Evolutionary conservation across 768 basidiomycete species (phyloP).

Genomic region (Boletus reticulatus): DNA sequence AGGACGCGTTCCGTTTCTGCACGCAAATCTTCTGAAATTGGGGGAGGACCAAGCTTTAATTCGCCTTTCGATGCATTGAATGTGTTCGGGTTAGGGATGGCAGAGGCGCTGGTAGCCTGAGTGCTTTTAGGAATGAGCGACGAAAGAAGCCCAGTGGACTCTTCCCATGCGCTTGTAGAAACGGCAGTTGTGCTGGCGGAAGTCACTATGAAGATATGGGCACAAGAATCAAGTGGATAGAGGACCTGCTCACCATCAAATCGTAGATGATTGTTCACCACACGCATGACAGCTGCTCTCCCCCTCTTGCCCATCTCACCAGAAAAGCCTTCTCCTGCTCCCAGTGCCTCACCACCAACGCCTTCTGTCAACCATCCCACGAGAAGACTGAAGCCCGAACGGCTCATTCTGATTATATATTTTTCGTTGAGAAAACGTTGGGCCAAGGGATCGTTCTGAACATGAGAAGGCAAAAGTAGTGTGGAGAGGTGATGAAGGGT

Average conservation of each 20-base stretch:
- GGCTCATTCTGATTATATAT: conserved; percentile 85
- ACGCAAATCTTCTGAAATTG: conserved; percentile 76
- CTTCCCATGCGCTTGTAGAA: conserved; percentile 72
- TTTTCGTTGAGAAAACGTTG: conserved; percentile 88
- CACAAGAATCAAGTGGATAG: conserved; percentile 8
- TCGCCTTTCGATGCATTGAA: conserved; percentile 77
- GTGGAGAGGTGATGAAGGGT: conserved; percentile 78
- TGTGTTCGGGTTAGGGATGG: conserved; percentile 58
- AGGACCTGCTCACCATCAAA: conserved; percentile 68
- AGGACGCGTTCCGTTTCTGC: conserved; percentile 77
- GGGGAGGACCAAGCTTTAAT: conserved; percentile 83
- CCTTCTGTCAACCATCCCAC: conserved; percentile 97
- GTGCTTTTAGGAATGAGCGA: conserved; percentile 67
- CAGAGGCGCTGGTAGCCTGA: conserved; percentile 36
- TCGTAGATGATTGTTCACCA: conserved; percentile 90
- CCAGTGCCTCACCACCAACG: conserved; percentile 79
- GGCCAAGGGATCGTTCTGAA: conserved; percentile 78
- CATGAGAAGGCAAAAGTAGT: conserved; percentile 78
- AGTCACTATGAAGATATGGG: conserved; percentile 51
- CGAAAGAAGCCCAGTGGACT: conserved; percentile 79
- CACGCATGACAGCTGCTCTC: conserved; percentile 85
- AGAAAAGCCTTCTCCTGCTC: conserved; percentile 73
- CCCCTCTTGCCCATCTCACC: conserved; percentile 84
- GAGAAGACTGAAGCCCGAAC: conserved; percentile 87
- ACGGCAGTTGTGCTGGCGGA: conserved; percentile 64